Percentiles rank a stretch among this genome's conserved stretches.
Conservation (phyloP, 2,329 filamentous ascomycete genomes). For the Teratosphaeria viscida region DNA sequence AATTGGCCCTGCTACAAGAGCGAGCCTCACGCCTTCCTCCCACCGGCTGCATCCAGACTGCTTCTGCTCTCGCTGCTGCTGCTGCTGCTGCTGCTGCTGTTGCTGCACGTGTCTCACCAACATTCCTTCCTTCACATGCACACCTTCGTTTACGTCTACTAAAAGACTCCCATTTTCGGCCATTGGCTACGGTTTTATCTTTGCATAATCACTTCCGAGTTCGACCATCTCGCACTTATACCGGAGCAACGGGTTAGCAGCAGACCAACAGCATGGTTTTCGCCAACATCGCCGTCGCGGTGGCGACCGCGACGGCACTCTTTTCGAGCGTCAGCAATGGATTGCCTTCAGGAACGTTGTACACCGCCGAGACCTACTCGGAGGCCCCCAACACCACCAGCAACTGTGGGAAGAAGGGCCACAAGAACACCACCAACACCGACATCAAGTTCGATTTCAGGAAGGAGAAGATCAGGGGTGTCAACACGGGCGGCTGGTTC, state of each 20-base stretch:
- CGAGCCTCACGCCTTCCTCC: not conserved
- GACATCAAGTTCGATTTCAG: conserved; percentile 42
- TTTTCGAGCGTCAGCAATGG: conserved; percentile 14
- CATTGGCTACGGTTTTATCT: not conserved
- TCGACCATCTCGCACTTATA: not conserved
- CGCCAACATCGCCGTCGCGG: conserved; percentile 6
- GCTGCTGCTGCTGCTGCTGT: not conserved
- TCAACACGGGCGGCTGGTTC: conserved; percentile 55
- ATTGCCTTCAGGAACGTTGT: conserved; percentile 12
- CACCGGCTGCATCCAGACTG: not conserved
- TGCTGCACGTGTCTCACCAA: not conserved
- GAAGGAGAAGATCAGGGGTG: conserved; percentile 48
- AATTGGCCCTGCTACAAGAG: not conserved
- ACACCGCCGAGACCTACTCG: conserved; percentile 9
- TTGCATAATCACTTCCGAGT: not conserved
- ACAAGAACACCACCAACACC: not conserved
- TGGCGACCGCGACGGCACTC: conserved; percentile 14
- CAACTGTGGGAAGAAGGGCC: too few relatives aligned
- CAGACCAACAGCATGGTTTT: conserved; percentile 12
- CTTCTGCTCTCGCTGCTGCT: not conserved
- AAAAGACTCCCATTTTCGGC: not conserved
- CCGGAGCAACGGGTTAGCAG: conserved; percentile 2
- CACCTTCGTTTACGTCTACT: not conserved
- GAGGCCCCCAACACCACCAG: too few relatives aligned
- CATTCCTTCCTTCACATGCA: not conserved